Evolutionary conservation across 257 asterid genomes (phyloP).

Genomic region (Apocynum venetum): DNA sequence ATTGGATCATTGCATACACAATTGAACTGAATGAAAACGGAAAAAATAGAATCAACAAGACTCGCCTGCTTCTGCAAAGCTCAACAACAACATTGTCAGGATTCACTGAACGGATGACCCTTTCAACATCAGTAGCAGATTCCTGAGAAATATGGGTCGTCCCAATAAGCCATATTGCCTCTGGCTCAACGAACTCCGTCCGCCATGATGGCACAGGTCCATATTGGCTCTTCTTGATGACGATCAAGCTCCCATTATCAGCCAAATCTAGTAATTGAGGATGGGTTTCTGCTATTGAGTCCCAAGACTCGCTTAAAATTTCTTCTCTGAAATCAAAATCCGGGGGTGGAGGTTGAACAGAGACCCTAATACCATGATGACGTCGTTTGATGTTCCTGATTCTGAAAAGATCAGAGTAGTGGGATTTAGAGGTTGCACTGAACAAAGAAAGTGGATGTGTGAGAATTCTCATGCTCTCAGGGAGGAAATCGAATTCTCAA

Average conservation of each 20-base stretch:
- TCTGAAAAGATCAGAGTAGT: background rate
- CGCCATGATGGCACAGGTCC: constrained; percentile 91
- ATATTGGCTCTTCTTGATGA: constrained; percentile 52
- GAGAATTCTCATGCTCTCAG: constrained; percentile 8
- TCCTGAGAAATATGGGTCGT: constrained; percentile 60
- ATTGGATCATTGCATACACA: background rate
- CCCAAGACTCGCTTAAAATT: constrained; percentile 42
- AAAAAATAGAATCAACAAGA: constrained; percentile 1
- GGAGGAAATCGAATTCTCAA: background rate
- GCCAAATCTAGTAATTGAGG: constrained; percentile 75
- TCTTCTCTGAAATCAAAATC: constrained; percentile 59
- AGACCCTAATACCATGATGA: constrained; percentile 6
- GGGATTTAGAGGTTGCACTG: background rate
- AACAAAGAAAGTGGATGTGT: constrained; percentile 5
- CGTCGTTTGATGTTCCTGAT: background rate
- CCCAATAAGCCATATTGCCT: constrained; percentile 75
- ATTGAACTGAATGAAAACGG: background rate
- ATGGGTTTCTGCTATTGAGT: constrained; percentile 51
- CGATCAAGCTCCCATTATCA: constrained; percentile 54
- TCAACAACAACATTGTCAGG: constrained; percentile 91
- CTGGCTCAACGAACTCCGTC: constrained; percentile 78
- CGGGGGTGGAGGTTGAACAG: constrained; percentile 61
- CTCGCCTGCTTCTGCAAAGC: constrained; percentile 97
- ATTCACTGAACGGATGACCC: constrained; percentile 61
- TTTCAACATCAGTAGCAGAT: constrained; percentile 59